Base-by-base conservation (phyloP, 2,329 filamentous ascomycete species). In the Stachybotrys chartarum region DNA sequence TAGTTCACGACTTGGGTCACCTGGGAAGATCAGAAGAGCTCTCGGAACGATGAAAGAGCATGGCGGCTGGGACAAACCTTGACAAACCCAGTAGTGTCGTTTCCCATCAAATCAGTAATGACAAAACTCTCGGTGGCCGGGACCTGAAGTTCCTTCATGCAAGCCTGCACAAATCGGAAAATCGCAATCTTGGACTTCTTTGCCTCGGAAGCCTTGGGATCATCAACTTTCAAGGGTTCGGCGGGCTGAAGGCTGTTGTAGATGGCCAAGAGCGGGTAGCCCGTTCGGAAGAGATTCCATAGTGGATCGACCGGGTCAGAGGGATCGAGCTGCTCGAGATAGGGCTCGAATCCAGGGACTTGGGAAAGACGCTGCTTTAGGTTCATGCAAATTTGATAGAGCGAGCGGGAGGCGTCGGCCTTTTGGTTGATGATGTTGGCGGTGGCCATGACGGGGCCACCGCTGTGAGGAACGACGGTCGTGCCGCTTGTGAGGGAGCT, bases 341-440 rank as follows among this genome's bases (percentile, higher is more conserved):
- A 87, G 17, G 79, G 77, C 59, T 91, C 85, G 68, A 97, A 97
- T 56, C 84, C 88, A 5, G 91, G 91, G 8, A 97, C 91, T 61
- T 88, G 87, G 55, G 85, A 81, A 58, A 99, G 78, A 59, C 94
- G 85, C 73, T 87, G 85, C 69, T 90, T 90, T 58, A 97, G 78
- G 54, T 87, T 85, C 62, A 96, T 82, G 70, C 94, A 97, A 71
- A 96, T 96, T 72, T 97, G 93, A 72, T 96, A 99, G 30, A 99
- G 83, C 11, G 92, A 97, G 57, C 87, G 83, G 55, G 90, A 90
- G 61, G 94, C 92, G 70, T 96, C 92, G 69, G 92, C 94, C 70
- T 90, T 89, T 72, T 93, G 90, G 75, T 99, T 99, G 79, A 99
- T 96, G 70, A 99, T 96, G 72, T 96, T 97, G 70, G 89, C 83